Evolutionary conservation across 2,329 filamentous ascomycete genomes (phyloP).

Genomic region (Pseudocercospora pini-densiflorae): DNA sequence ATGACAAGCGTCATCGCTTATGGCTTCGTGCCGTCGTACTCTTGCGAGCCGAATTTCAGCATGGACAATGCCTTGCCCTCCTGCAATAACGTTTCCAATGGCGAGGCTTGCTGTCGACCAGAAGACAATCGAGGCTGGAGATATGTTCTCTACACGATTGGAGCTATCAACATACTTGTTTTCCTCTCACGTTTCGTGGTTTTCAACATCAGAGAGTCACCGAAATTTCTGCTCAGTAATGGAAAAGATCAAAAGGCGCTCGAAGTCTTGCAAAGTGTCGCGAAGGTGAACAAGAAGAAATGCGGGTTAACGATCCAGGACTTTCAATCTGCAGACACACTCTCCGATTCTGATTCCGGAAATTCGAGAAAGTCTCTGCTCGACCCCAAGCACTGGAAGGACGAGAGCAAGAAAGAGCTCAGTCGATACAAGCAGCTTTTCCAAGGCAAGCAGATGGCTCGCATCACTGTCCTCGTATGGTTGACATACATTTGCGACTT

Average conservation of each 20-base stretch:
- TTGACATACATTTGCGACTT: constrained; percentile 58
- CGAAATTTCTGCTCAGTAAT: constrained; percentile 61
- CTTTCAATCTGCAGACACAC: constrained; percentile 41
- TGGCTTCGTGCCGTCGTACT: constrained; percentile 57
- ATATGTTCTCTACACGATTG: constrained; percentile 49
- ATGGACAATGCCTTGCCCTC: constrained; percentile 50
- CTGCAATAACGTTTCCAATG: constrained; percentile 43
- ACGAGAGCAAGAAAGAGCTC: constrained; percentile 48
- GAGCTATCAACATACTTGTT: constrained; percentile 46
- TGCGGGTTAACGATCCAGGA: constrained; percentile 43
- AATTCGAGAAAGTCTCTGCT: constrained; percentile 8
- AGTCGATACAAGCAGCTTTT: constrained; percentile 53
- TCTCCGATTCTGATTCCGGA: constrained; percentile 7
- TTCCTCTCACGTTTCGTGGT: constrained; percentile 60
- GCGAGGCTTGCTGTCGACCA: constrained; percentile 43
- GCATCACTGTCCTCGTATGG: constrained; percentile 55
- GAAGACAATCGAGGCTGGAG: constrained; percentile 52
- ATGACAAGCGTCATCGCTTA: constrained; percentile 58
- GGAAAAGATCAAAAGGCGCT: constrained; percentile 60
- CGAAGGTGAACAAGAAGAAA: constrained; percentile 46
- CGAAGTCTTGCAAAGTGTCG: constrained; percentile 49
- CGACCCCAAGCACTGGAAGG: constrained; percentile 20
- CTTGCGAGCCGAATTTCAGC: constrained; percentile 57
- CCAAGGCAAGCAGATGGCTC: constrained; percentile 46
- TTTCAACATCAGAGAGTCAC: constrained; percentile 62